Evolutionary conservation across 768 basidiomycete species (phyloP), one percentile per base, ranked within the genome.

Genomic region (Tricholoma flavovirens): DNA sequence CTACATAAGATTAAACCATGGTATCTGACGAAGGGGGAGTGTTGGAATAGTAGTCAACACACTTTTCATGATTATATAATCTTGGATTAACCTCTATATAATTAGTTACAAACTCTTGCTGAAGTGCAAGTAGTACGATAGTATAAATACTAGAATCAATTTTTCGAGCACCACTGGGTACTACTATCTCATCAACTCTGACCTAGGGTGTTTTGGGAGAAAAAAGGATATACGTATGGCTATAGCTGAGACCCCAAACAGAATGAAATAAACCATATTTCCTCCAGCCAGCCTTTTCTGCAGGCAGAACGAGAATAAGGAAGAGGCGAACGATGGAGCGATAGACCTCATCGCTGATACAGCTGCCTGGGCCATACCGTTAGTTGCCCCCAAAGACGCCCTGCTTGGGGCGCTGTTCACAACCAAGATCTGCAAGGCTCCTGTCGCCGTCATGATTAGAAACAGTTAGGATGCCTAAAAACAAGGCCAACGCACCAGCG

Each of bases 321-420:
- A 83, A 2, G 81, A 77, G 5, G 83, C 76, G 17, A 77, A 60
- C 11, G 80, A 73, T 0, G 84, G 84, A 1, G 80, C 81, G 7
- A 84, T 62, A 1, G 81, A 71, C 29, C 83, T 74, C 60, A 77
- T 70, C 4, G 74, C 66, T 0, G 78, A 80, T 2, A 73, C 72
- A 5, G 76, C 64, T 64, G 81, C 79, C 64, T 87, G 83, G 4
- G 75, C 82, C 33, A 84, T 57, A 2, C 83, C 82, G 57, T 82
- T 83, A 11, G 75, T 74, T 2, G 80, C 74, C 1, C 80, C 83
- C 10, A 87, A 69, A 9, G 78, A 65, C 0, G 71, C 65, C 1
- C 71, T 67, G 22, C 63, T 66, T 61, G 64, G 83, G 60, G 65
- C 73, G 66, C 60, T 77, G 71, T 62, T 77, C 67, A 66, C 81